A percentile compares a stretch with the other conserved stretches of the same genome.
These are phyloP conservation scores for Passalora sequoiae DNA, from an alignment of 2,329 filamentous ascomycete genomes.

Conservation along the genomic window DNA sequence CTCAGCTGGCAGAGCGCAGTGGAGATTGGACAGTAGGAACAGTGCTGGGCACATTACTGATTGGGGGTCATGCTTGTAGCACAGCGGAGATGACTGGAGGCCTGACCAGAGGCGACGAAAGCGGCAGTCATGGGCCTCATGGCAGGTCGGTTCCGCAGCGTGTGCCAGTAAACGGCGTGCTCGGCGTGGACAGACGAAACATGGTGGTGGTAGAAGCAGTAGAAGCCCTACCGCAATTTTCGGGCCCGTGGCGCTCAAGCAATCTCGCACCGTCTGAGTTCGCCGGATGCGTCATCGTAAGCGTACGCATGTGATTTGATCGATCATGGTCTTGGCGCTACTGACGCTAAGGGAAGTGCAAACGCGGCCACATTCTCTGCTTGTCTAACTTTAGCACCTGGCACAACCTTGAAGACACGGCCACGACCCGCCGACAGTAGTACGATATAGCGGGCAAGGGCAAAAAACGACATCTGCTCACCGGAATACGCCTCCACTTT, in stretches of 20 bases:
- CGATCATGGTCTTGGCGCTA: no score
- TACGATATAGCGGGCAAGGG: no score
- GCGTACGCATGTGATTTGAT: no score
- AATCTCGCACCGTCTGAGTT: no score
- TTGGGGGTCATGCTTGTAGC: conserved; percentile 1
- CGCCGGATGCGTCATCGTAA: no score
- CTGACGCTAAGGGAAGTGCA: no score
- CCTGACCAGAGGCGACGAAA: background rate
- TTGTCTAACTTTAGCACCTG: no score
- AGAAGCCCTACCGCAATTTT: background rate
- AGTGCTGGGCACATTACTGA: background rate
- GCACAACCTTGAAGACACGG: no score
- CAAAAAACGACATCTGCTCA: no score
- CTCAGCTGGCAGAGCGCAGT: conserved; percentile 8
- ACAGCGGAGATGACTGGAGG: background rate
- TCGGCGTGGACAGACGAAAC: background rate
- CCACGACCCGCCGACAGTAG: no score
- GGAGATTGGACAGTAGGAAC: conserved; percentile 3
- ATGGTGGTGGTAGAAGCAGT: background rate
- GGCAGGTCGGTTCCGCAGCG: background rate
- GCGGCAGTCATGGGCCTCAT: background rate
- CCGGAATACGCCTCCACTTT: no score
- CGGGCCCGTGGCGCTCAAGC: background rate
- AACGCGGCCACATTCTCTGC: no score
- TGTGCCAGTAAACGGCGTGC: background rate